These are phyloP conservation scores for Xerocomellus amylosporus DNA, from an alignment of 768 basidiomycete genomes.

Conservation along the genomic window DNA sequence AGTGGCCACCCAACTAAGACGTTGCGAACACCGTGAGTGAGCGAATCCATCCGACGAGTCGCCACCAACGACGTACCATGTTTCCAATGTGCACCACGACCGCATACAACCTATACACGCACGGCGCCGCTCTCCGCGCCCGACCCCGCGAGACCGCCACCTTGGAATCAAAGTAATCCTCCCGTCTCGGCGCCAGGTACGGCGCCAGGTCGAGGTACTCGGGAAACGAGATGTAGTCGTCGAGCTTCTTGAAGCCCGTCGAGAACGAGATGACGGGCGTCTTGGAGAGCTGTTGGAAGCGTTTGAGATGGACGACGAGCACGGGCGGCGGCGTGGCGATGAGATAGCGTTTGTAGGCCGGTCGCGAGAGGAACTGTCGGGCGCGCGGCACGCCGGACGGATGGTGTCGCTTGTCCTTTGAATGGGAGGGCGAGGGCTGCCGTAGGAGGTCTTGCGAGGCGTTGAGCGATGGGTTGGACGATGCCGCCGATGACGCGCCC, in stretches of 20 bases:
- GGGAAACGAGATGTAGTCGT: slow-evolving; percentile 90
- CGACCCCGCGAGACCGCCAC: slow-evolving; percentile 23
- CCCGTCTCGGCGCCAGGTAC: slow-evolving; percentile 79
- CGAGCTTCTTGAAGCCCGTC: slow-evolving; percentile 81
- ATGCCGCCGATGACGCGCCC: slow-evolving; percentile 34
- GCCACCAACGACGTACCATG: slow-evolving; percentile 55
- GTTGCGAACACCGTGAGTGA: background rate
- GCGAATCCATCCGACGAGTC: too few relatives aligned
- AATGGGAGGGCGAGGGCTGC: slow-evolving; percentile 20
- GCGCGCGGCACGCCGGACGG: slow-evolving; percentile 35
- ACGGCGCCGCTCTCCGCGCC: slow-evolving; percentile 33
- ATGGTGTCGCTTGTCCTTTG: slow-evolving; percentile 37
- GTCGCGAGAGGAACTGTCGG: slow-evolving; percentile 69
- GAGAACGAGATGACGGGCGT: slow-evolving; percentile 60
- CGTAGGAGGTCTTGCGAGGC: slow-evolving; percentile 30
- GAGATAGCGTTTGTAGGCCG: slow-evolving; percentile 93
- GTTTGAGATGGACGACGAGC: slow-evolving; percentile 89
- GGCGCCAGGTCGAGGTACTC: slow-evolving; percentile 81
- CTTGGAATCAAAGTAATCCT: slow-evolving; percentile 58
- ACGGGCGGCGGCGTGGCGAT: slow-evolving; percentile 83
- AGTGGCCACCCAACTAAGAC: slow-evolving; percentile 82
- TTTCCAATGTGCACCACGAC: slow-evolving; percentile 86
- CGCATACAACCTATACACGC: slow-evolving; percentile 70
- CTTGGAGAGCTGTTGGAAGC: slow-evolving; percentile 85
- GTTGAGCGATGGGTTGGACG: slow-evolving; percentile 31